A percentile compares a stretch with the other conserved stretches of the same genome.
These are phyloP conservation scores for Colletotrichum chlorophyti DNA, from an alignment of 2,329 filamentous ascomycete species.

Conservation along the genomic window DNA sequence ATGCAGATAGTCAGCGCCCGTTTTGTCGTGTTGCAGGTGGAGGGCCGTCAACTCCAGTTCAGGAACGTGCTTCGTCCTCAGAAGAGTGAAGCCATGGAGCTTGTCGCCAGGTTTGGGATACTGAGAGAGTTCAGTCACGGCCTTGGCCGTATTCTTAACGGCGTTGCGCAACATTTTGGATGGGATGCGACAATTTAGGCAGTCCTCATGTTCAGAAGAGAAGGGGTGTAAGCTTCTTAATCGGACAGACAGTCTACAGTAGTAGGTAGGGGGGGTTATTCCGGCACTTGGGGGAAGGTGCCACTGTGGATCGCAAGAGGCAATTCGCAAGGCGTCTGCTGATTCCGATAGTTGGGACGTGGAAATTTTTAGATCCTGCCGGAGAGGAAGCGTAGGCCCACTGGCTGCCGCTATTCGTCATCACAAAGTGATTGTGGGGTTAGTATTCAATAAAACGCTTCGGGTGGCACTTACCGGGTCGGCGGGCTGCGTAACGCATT, in stretches of 20 bases:
- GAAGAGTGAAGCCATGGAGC: conserved; percentile 91
- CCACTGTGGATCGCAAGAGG: conserved; percentile 16
- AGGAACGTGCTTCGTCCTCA: conserved; percentile 88
- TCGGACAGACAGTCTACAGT: background rate
- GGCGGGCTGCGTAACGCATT: conserved; percentile 13
- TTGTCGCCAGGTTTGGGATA: conserved; percentile 83
- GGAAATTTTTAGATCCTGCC: conserved; percentile 16
- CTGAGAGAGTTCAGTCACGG: conserved; percentile 77
- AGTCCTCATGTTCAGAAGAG: background rate
- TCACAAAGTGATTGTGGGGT: conserved; percentile 22
- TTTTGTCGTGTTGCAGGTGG: conserved; percentile 92
- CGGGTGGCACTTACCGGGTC: conserved; percentile 12
- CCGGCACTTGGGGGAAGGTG: background rate
- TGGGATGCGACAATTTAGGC: background rate
- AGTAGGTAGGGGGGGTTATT: no score
- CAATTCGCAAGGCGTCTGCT: conserved; percentile 4
- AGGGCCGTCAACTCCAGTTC: conserved; percentile 93
- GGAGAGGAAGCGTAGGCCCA: conserved; percentile 4
- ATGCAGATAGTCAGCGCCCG: conserved; percentile 94
- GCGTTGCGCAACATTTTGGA: conserved; percentile 58
- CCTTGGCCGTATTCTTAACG: conserved; percentile 56
- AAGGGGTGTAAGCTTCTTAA: background rate
- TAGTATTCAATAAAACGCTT: conserved; percentile 21
- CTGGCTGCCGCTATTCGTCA: conserved; percentile 24
- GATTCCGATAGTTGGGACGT: background rate